These are phyloP conservation scores for Bonia amplexicaulis DNA, from an alignment of 176 grass and related monocot genomes.

Conservation along the genomic window DNA sequence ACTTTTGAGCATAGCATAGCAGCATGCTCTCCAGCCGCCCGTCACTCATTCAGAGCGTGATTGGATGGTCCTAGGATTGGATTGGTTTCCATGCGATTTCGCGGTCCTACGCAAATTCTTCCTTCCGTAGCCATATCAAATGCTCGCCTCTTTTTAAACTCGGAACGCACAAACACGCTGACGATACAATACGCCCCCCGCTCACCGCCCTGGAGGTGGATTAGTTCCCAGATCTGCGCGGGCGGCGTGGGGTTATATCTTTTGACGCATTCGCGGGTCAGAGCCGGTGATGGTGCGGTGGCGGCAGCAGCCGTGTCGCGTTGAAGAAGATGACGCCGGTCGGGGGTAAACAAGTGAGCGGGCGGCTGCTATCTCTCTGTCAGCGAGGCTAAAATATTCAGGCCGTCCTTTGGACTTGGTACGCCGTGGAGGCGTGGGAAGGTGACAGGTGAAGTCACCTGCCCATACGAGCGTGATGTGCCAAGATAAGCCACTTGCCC, in stretches of 20 bases:
- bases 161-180: background rate
- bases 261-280: background rate
- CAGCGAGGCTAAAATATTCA: background rate
- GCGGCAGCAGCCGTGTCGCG: background rate
- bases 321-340: background rate
- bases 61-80: background rate
- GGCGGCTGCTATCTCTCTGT: background rate
- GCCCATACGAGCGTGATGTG: too few relatives aligned
- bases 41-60: background rate
- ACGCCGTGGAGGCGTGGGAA: background rate
- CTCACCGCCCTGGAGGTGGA: background rate
- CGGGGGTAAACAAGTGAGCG: background rate
- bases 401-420: background rate
- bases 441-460: background rate
- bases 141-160: background rate
- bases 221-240: background rate
- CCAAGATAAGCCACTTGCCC: too few relatives aligned
- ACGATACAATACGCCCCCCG: background rate
- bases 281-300: background rate
- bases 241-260: too few relatives aligned
- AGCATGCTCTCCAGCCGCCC: too few relatives aligned
- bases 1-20: too few relatives aligned
- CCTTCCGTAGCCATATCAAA: too few relatives aligned
- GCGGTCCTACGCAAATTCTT: too few relatives aligned
- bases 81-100: background rate